phyloP scores from a whole-genome alignment of 495 filamentous ascomycete genomes.

The Hyaloscypha bicolor region DNA sequence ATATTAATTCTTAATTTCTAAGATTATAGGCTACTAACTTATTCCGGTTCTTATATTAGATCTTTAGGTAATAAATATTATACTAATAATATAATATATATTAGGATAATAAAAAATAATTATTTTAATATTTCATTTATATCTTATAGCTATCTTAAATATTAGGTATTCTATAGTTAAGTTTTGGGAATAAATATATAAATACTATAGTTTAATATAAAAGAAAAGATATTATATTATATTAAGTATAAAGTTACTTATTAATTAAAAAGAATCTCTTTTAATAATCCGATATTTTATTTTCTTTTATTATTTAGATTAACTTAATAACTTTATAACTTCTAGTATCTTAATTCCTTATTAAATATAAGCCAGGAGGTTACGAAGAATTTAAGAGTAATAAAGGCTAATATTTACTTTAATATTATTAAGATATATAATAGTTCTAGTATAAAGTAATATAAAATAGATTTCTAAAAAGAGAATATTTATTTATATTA shows the following conservation, averaged over 20 bases:
- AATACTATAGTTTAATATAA: slow-evolving; percentile 3
- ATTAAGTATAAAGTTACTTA: background rate
- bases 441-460: background rate
- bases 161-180: background rate
- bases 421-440: slow-evolving; percentile 4
- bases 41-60: slow-evolving; percentile 16
- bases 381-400: background rate
- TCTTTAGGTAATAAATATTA: slow-evolving; percentile 11
- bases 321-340: background rate
- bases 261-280: background rate
- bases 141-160: background rate
- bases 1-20: slow-evolving; percentile 12
- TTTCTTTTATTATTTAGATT: background rate
- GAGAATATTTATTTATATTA: too few species aligned
- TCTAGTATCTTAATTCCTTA: background rate
- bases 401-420: background rate
- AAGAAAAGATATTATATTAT: slow-evolving; percentile 1
- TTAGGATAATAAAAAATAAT: slow-evolving; percentile 6
- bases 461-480: too few species aligned
- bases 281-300: background rate
- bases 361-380: background rate
- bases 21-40: slow-evolving; percentile 1
- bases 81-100: slow-evolving; percentile 20
- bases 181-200: background rate
- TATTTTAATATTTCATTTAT: slow-evolving; percentile 20